Conservation (phyloP, 225 moss, liverwort and hornwort species). For the Antitrichia curtipendula region DNA sequence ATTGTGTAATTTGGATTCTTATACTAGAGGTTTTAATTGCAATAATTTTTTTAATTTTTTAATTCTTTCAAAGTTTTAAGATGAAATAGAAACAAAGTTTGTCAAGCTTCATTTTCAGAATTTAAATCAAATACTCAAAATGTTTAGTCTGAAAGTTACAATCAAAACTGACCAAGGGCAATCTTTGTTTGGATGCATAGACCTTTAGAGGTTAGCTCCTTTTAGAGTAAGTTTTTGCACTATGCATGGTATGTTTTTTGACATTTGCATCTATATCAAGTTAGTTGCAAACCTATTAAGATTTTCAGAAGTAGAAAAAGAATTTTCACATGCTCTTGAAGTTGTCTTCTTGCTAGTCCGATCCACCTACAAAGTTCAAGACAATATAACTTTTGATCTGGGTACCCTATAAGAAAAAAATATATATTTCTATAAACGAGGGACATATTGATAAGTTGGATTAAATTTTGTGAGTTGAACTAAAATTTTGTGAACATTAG, state of each 20-base stretch:
- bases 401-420: not conserved
- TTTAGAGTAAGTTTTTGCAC: not conserved
- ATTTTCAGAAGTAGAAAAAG: not conserved
- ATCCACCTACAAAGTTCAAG: fast-evolving
- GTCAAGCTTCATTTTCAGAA: fast-evolving
- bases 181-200: fast-evolving
- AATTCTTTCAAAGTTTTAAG: not conserved
- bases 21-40: too few species aligned
- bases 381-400: fast-evolving
- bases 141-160: not conserved
- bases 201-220: not conserved
- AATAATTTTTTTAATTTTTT: not conserved
- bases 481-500: fast-evolving
- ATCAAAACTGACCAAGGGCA: not conserved
- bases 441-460: too few species aligned
- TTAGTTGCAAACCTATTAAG: not conserved
- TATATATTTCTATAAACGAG: fast-evolving
- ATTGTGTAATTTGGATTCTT: not conserved
- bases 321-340: not conserved
- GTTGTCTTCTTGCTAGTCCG: fast-evolving
- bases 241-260: fast-evolving
- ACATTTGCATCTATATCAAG: not conserved
- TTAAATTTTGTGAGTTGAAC: fast-evolving
- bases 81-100: not conserved
- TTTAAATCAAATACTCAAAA: too few species aligned